Percentiles rank a stretch among this genome's conserved stretches.
These are phyloP conservation scores for Blastomyces percursus DNA, from an alignment of 2,329 filamentous ascomycete species.

Conservation along the genomic window DNA sequence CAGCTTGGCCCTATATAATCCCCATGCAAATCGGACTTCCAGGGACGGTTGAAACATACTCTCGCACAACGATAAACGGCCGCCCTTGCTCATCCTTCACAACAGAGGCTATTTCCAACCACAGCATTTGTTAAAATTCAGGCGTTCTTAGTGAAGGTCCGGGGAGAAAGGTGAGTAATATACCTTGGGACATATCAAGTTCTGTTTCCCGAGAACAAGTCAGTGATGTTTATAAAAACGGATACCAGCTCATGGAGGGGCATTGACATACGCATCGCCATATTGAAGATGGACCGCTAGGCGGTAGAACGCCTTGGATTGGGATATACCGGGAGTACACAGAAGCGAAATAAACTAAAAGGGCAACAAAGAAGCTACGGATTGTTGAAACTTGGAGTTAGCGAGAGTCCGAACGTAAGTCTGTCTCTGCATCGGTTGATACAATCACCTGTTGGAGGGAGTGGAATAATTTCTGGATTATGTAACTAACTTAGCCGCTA, in stretches of 20 bases:
- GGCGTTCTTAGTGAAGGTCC: not conserved
- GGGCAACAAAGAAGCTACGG: not conserved
- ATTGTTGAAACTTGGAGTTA: not conserved
- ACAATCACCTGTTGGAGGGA: not conserved
- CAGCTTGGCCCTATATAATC: conserved; percentile 15
- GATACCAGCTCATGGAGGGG: conserved; percentile 25
- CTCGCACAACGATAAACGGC: conserved; percentile 96
- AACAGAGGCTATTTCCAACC: conserved; percentile 48
- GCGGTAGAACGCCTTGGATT: conserved; percentile 6
- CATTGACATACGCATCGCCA: conserved; percentile 39
- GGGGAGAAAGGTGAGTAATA: not conserved
- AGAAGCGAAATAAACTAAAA: not conserved
- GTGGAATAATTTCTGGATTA: conserved; percentile 23
- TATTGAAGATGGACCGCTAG: conserved; percentile 30
- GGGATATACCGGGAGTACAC: not conserved
- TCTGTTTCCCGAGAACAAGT: conserved; percentile 27
- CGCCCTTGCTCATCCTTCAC: conserved; percentile 96
- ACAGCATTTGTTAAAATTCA: conserved; percentile 7
- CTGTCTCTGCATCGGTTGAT: not conserved
- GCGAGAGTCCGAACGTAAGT: not conserved
- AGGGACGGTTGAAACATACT: conserved; percentile 49
- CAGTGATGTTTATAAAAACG: conserved; percentile 13
- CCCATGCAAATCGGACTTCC: not conserved
- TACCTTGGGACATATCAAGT: conserved; percentile 41
- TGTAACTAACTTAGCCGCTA: conserved; percentile 23